Percentiles rank a stretch among this genome's conserved stretches.
These are phyloP conservation scores for Albugo candida DNA, from an alignment of 352 stramenopile species.

Conservation along the genomic window DNA sequence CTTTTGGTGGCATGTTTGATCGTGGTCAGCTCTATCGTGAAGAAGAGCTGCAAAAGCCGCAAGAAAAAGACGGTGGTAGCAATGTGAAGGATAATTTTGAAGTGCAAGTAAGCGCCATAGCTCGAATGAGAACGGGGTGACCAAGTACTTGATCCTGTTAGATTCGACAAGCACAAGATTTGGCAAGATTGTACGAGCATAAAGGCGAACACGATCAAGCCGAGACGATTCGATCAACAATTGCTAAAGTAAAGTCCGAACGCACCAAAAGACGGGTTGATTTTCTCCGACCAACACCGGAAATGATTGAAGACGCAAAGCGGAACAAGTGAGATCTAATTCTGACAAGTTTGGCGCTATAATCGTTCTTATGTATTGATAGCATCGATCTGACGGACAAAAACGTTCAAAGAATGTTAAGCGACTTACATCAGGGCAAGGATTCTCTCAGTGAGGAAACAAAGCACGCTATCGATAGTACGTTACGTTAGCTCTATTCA, in stretches of 20 bases:
- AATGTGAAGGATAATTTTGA: conserved; percentile 25
- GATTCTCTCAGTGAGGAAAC: conserved; percentile 18
- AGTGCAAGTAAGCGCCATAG: conserved; percentile 19
- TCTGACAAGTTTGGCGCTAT: too few relatives aligned
- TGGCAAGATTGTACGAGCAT: conserved; percentile 35
- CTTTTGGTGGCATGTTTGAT: conserved; percentile 71
- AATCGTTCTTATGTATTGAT: neutral
- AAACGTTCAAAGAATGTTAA: conserved; percentile 58
- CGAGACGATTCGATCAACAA: conserved; percentile 37
- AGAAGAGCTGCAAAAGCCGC: conserved; percentile 4
- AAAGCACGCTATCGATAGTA: conserved; percentile 4
- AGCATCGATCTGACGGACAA: conserved; percentile 63
- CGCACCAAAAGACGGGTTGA: conserved; percentile 37
- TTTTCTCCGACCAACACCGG: conserved; percentile 49
- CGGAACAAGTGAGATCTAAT: conserved; percentile 28
- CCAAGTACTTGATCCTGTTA: neutral
- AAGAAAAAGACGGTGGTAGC: conserved; percentile 8
- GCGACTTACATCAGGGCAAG: conserved; percentile 51
- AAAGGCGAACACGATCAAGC: conserved; percentile 41
- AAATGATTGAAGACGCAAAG: conserved; percentile 66
- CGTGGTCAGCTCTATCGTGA: conserved; percentile 40
- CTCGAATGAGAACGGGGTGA: neutral
- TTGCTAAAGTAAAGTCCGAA: conserved; percentile 26
- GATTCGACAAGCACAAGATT: neutral
- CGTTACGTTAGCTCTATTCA: neutral